phyloP scores from a whole-genome alignment of 2,329 filamentous ascomycete species.

The Ilyonectria robusta region DNA sequence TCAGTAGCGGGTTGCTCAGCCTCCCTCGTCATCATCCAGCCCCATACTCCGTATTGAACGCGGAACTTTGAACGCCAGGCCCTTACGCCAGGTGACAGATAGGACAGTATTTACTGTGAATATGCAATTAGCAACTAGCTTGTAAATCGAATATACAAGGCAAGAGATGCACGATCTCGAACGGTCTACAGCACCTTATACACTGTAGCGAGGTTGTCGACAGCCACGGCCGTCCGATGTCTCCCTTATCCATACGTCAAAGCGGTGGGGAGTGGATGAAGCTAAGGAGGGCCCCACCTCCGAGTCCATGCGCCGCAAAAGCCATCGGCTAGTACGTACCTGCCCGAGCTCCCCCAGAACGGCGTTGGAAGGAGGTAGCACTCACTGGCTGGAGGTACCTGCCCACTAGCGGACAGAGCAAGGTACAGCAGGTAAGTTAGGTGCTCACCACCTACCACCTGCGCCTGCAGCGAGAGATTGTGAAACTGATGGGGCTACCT shows the following conservation, averaged over 20 bases:
- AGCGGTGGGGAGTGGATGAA: constrained; percentile 20
- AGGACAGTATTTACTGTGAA: neutral
- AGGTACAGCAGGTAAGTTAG: constrained; percentile 5
- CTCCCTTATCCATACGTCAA: constrained; percentile 30
- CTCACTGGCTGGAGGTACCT: neutral
- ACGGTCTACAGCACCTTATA: neutral
- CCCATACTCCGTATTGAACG: neutral
- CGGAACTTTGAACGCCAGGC: neutral
- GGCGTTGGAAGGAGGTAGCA: neutral
- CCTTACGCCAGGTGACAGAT: neutral
- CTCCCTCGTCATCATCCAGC: too few species aligned
- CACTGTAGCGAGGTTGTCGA: neutral
- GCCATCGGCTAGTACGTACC: constrained; percentile 12
- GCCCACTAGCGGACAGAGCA: neutral
- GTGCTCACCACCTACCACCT: constrained; percentile 14
- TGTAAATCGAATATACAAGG: neutral
- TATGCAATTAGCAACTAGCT: neutral
- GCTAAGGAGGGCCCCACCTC: constrained; percentile 22
- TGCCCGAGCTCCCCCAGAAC: neutral
- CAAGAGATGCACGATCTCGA: neutral
- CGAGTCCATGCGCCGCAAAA: constrained; percentile 1
- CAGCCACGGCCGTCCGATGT: constrained; percentile 12
- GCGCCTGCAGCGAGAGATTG: constrained; percentile 18
- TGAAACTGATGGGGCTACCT: constrained; percentile 21
- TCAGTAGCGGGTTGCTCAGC: too few species aligned